Conservation (phyloP, 1,284 basidiomycete species). For the Jaminaea rosea region DNA sequence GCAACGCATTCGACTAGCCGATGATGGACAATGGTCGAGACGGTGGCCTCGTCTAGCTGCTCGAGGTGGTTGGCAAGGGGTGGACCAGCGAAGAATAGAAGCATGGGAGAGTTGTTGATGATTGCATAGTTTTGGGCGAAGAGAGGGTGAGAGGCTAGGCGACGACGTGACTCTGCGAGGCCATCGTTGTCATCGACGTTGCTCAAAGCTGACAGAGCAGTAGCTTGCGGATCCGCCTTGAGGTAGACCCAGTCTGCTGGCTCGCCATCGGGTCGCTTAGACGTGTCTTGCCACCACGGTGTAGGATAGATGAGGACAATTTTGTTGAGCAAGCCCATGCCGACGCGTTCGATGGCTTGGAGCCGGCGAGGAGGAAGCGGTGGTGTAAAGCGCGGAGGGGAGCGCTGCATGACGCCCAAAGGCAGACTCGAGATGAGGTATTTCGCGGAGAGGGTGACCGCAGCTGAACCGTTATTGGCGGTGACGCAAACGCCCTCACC, state of each 20-base stretch:
- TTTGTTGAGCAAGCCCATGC: constrained; percentile 7
- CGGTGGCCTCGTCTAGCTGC: background rate
- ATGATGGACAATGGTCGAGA: background rate
- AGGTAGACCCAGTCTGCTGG: background rate
- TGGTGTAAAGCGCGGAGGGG: background rate
- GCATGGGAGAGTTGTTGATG: background rate
- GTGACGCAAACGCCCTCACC: too few relatives aligned
- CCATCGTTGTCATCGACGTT: background rate
- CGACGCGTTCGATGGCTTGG: constrained; percentile 2
- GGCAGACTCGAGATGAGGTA: background rate
- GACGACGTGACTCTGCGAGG: background rate
- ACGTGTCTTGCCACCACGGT: background rate
- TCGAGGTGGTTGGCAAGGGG: background rate
- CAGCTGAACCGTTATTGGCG: too few relatives aligned
- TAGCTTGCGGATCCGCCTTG: too few relatives aligned
- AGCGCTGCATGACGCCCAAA: background rate
- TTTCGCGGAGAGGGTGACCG: background rate
- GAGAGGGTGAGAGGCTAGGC: too few relatives aligned
- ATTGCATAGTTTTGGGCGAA: background rate
- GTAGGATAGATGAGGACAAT: constrained; percentile 4
- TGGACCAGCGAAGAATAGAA: constrained; percentile 1
- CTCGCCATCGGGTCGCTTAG: background rate
- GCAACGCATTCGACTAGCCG: background rate
- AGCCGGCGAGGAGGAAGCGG: constrained; percentile 1
- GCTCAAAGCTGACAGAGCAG: too few relatives aligned